Conservation (phyloP, 1,139 yeast genomes). For the Geotrichum australiense region DNA sequence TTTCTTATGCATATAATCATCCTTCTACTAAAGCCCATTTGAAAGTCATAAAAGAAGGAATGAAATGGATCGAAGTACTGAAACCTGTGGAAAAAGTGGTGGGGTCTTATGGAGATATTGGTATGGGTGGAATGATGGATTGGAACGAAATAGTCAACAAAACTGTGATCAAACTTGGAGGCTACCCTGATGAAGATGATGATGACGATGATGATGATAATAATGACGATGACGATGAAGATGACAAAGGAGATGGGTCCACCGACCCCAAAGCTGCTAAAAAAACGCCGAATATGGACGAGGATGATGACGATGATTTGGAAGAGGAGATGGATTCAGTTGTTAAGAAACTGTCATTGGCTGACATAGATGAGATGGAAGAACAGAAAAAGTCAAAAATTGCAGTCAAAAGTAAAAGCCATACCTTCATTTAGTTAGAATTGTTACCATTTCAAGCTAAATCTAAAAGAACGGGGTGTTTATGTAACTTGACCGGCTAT, state of each 20-base stretch:
- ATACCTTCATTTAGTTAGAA: conserved; percentile 8
- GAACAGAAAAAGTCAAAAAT: conserved; percentile 6
- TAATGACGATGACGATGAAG: conserved; percentile 44
- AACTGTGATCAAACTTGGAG: conserved; percentile 76
- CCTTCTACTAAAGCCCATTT: conserved; percentile 80
- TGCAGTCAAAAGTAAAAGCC: conserved; percentile 2
- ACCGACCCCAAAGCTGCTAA: background rate
- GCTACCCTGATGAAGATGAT: conserved; percentile 82
- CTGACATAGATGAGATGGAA: conserved; percentile 18
- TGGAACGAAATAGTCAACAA: conserved; percentile 89
- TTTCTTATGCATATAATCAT: conserved; percentile 80
- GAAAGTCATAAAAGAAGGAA: conserved; percentile 66
- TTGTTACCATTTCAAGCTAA: background rate
- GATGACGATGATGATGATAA: conserved; percentile 65
- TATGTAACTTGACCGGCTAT: too few relatives aligned
- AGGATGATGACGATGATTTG: conserved; percentile 19
- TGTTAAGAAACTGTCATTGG: conserved; percentile 20
- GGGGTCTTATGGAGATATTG: conserved; percentile 90
- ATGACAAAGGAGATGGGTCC: conserved; percentile 27
- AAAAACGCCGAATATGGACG: conserved; percentile 10
- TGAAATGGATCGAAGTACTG: conserved; percentile 85
- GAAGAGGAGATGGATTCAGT: conserved; percentile 19
- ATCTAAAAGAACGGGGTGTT: background rate
- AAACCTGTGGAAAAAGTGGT: conserved; percentile 91
- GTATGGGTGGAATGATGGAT: conserved; percentile 97